Percentiles rank a stretch among this genome's conserved stretches.
phyloP scores from a whole-genome alignment of 1,284 basidiomycete species.

The Fistulinella staudtii region DNA sequence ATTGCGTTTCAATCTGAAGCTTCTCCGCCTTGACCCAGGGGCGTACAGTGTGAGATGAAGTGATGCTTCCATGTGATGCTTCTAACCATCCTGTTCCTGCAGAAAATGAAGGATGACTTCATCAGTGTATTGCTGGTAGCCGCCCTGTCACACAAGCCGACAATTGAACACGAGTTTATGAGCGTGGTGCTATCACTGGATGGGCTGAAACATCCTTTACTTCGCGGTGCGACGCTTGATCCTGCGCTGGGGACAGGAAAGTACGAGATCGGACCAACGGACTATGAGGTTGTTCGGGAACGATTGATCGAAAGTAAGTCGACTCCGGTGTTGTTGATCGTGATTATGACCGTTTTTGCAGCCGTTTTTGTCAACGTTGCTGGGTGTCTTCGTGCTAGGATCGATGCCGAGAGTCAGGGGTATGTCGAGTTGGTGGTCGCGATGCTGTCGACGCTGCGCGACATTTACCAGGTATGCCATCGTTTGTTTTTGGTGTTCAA shows the following conservation, averaged over 20 bases:
- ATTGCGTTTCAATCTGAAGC: conserved; percentile 63
- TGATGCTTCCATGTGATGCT: not conserved
- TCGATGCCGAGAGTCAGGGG: conserved; percentile 25
- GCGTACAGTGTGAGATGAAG: conserved; percentile 52
- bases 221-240: conserved; percentile 34
- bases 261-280: conserved; percentile 20
- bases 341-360: conserved; percentile 7
- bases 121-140: conserved; percentile 56
- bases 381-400: conserved; percentile 16
- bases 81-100: conserved; percentile 1
- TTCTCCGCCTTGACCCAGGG: conserved; percentile 62
- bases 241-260: conserved; percentile 14
- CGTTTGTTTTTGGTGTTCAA: not conserved
- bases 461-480: conserved; percentile 24
- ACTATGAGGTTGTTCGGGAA: conserved; percentile 19
- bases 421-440: conserved; percentile 28
- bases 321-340: not conserved
- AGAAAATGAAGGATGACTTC: conserved; percentile 54
- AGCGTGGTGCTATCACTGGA: conserved; percentile 51
- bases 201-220: conserved; percentile 48
- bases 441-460: conserved; percentile 32
- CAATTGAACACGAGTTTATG: conserved; percentile 60
- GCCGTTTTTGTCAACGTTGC: conserved; percentile 27
- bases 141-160: conserved; percentile 48
- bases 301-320: conserved; percentile 29